Evolutionary conservation across 768 basidiomycete genomes (phyloP), one percentile per base, ranked within the genome.

Genomic region (Chalciporus chontae): DNA sequence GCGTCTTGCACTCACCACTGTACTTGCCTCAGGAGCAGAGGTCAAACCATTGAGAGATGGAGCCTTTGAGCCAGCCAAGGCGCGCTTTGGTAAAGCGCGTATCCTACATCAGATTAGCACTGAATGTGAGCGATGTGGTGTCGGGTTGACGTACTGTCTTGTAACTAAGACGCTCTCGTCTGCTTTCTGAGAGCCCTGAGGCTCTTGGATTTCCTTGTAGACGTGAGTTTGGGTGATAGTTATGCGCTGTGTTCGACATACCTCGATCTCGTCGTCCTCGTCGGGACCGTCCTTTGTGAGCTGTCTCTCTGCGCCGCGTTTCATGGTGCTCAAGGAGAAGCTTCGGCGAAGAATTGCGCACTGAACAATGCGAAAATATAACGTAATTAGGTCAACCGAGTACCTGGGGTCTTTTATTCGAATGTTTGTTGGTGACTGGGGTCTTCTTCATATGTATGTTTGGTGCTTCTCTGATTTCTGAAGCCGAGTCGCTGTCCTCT

Each of bases 241-340:
- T 1, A 19, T 3, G 5, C 4, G 11, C 29, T 3, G 40, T 17
- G 3, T 2, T 7, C 21, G 8, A 34, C 60, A 23, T 14, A 71
- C 68, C 64, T 70, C 59, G n/a, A 67, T 60, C 10, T 67, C 66
- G 5, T 73, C 71, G 15, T 67, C 69, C 15, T 70, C 72, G 21
- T 72, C 74, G 17, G 43, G 61, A 23, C 69, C 73, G 51, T 83
- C 84, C 58, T 81, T 87, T 10, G 76, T 73, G 29, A 91, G 61
- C 58, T 91, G 85, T 52, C 69, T 78, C 45, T 90, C 88, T 63
- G 88, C 88, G 48, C 75, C 77, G 64, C 88, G 79, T 69, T 90
- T 90, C 85, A 89, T 84, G 58, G 42, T 63, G 52, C 10, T 31
- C 9, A 48, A 50, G 38, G 45, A 43, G 38, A 45, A 48, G 34